Evolutionary conservation across 2,329 filamentous ascomycete genomes (phyloP).

Genomic region (Lachnellula subtilissima): DNA sequence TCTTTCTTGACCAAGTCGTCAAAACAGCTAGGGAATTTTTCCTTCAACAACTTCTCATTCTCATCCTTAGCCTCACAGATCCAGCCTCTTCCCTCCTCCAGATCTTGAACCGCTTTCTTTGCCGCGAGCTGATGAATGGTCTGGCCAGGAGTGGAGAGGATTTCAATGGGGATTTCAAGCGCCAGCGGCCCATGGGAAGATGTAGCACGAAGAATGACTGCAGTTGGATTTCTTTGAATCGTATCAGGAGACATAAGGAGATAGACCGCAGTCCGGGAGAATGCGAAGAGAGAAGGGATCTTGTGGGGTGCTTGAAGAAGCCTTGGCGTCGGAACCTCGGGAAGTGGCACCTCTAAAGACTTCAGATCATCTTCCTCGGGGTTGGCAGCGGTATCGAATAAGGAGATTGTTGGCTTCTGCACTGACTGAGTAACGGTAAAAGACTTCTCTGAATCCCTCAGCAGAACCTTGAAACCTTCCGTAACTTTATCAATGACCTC

Average conservation of each 20-base stretch:
- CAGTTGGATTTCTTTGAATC: slow-evolving; percentile 41
- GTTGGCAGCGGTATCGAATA: slow-evolving; percentile 48
- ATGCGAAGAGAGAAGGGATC: slow-evolving; percentile 63
- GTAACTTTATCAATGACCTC: slow-evolving; percentile 57
- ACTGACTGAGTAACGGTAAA: neutral
- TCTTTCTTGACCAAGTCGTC: slow-evolving; percentile 59
- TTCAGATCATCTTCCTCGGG: slow-evolving; percentile 28
- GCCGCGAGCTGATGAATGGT: slow-evolving; percentile 68
- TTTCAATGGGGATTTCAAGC: slow-evolving; percentile 58
- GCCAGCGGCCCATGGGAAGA: slow-evolving; percentile 54
- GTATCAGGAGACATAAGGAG: slow-evolving; percentile 55
- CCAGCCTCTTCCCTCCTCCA: slow-evolving; percentile 69
- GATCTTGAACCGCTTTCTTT: slow-evolving; percentile 60
- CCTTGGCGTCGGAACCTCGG: slow-evolving; percentile 47
- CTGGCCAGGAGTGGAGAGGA: slow-evolving; percentile 40
- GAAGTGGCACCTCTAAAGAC: slow-evolving; percentile 43
- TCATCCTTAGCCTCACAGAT: slow-evolving; percentile 46
- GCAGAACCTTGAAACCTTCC: slow-evolving; percentile 41
- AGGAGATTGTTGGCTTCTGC: slow-evolving; percentile 39
- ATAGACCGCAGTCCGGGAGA: slow-evolving; percentile 61
- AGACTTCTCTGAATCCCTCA: slow-evolving; percentile 9
- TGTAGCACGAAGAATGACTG: slow-evolving; percentile 54
- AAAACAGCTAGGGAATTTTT: slow-evolving; percentile 47
- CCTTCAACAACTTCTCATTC: slow-evolving; percentile 40
- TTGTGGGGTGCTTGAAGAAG: slow-evolving; percentile 59